These are phyloP conservation scores for Cardamine chenopodiifolia DNA, from an alignment of 345 rosid species.

Conservation along the genomic window DNA sequence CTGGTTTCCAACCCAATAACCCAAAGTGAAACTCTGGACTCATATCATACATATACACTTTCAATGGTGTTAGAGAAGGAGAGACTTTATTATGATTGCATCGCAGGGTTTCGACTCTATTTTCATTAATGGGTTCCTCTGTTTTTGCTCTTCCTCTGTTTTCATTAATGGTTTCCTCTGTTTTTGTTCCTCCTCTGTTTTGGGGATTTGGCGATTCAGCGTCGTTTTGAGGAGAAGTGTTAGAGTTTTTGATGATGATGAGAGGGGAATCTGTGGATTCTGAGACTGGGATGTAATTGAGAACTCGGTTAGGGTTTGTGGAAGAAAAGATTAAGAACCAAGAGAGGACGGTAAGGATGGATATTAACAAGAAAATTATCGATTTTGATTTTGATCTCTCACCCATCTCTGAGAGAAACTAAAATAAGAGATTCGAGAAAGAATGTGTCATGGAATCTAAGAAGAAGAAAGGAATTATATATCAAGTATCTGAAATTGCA, in stretches of 20 bases:
- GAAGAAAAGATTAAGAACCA: constrained; percentile 75
- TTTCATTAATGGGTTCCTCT: constrained; percentile 23
- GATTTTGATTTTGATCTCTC: constrained; percentile 59
- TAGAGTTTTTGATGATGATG: constrained; percentile 37
- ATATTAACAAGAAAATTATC: constrained; percentile 53
- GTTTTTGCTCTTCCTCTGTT: constrained; percentile 27
- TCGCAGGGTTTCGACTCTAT: constrained; percentile 15
- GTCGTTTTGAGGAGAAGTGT: constrained; percentile 14
- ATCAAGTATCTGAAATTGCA: constrained; percentile 15
- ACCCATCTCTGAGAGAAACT: constrained; percentile 47
- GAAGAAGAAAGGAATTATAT: constrained; percentile 15
- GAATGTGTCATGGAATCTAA: not conserved
- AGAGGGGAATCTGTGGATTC: constrained; percentile 39
- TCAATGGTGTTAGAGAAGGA: constrained; percentile 46
- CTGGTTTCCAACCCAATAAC: constrained; percentile 70
- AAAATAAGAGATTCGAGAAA: constrained; percentile 27
- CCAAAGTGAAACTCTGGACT: constrained; percentile 87
- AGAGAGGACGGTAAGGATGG: constrained; percentile 58
- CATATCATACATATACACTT: constrained; percentile 89
- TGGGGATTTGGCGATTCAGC: constrained; percentile 39
- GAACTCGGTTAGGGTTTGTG: constrained; percentile 47
- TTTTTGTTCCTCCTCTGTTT: constrained; percentile 30
- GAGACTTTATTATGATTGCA: constrained; percentile 7
- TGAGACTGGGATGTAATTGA: constrained; percentile 45
- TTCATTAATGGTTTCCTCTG: constrained; percentile 18